Evolutionary conservation across 176 grass and related monocot genomes (phyloP), one percentile per base, ranked within the genome.

Genomic region (Bolboschoenus planiculmis): DNA sequence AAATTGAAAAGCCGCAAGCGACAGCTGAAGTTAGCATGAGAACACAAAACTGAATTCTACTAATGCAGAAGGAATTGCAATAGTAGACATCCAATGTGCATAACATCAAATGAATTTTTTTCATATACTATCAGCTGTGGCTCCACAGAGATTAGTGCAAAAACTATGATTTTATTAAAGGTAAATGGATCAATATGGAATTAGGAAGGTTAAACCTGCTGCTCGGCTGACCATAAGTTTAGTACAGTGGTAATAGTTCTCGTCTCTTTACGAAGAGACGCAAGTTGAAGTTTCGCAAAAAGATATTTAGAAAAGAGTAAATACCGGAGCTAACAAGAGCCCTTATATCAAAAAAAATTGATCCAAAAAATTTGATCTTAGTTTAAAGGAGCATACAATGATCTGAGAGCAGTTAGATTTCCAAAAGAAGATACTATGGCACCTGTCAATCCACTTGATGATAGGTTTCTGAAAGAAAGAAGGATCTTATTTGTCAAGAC

Each of bases 341-440:
- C n/a, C n/a, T n/a, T n/a, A n/a, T n/a, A n/a, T n/a, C n/a, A n/a
- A n/a, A 27, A 78, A 33, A 15, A 1, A 54, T 54, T 18, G 14
- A 54, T 54, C 51, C n/a, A 18, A 27, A 59, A 3, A 27, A 26
- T 2, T 24, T 24, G 34, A 68, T 68, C 2, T 21, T 4, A 20
- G 34, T 11, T 68, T 47, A 11, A 76, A 76, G 66, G 23, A 31
- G 61, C 64, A 59, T 82, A 87, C 85, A 87, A 73, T 61, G 65
- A 73, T 14, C 75, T 11, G 13, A 87, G 42, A 61, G 64, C 64
- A 21, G 46, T 88, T 27, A 88, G 43, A 78, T 79, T 47, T n/a
- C 59, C 86, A 35, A 88, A 88, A 33, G 80, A 55, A 31, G 81
- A 59, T 61, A 56, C 23, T 16, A 88, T 80, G 3, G 20, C 21